Evolutionary conservation across 139 green algal genomes (phyloP).

Genomic region (Coccomyxa sp.): DNA sequence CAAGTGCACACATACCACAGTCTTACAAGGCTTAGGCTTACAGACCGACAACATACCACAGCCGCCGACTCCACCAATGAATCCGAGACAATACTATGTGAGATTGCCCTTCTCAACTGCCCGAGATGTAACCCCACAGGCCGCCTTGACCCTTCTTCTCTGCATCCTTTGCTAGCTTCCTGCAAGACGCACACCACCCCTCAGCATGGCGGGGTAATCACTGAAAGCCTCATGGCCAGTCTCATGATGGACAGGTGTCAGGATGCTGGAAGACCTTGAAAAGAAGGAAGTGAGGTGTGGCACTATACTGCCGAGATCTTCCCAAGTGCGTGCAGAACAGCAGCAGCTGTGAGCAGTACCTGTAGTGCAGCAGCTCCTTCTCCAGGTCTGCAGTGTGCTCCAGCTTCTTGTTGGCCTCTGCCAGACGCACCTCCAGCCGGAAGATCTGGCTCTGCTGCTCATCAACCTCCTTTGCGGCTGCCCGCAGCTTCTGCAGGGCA

Average conservation of each 20-base stretch:
- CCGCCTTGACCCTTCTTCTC: constrained; percentile 7
- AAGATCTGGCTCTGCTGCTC: constrained; percentile 44
- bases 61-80: too few relatives aligned
- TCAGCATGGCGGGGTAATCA: not conserved
- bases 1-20: too few relatives aligned
- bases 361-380: constrained; percentile 34
- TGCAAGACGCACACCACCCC: not conserved
- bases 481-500: not conserved
- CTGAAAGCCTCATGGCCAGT: too few relatives aligned
- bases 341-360: not conserved
- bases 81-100: too few relatives aligned
- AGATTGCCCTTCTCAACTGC: not conserved
- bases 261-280: not conserved
- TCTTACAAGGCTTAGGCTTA: too few relatives aligned
- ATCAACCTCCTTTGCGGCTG: not conserved
- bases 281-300: not conserved
- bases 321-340: not conserved
- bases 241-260: not conserved
- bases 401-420: constrained; percentile 40
- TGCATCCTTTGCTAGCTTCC: not conserved
- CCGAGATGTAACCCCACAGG: constrained; percentile 14
- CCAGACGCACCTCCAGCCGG: constrained; percentile 51
- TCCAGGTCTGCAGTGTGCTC: constrained; percentile 38
- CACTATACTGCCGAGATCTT: not conserved
- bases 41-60: too few relatives aligned